A percentile compares a stretch with the other conserved stretches of the same genome.
phyloP scores from a whole-genome alignment of 2,329 filamentous ascomycete species.

The Colletotrichum chrysophilum region DNA sequence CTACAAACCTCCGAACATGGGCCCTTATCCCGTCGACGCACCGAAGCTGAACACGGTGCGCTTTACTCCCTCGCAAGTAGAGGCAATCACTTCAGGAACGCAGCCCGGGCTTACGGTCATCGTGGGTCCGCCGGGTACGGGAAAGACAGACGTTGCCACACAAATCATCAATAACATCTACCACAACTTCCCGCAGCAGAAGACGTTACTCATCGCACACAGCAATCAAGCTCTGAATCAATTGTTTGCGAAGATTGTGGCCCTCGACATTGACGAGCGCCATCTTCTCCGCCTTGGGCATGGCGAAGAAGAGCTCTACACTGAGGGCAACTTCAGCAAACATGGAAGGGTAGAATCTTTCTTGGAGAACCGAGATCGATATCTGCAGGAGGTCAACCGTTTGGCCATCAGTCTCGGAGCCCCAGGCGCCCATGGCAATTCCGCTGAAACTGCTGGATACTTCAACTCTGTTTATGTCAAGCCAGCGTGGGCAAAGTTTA shows the following conservation, averaged over 20 bases:
- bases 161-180: conserved; percentile 99
- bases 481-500: conserved; percentile 88
- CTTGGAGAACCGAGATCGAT: conserved; percentile 81
- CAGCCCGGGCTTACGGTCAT: conserved; percentile 94
- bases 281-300: conserved; percentile 92
- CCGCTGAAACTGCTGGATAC: conserved; percentile 95
- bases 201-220: conserved; percentile 91
- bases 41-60: conserved; percentile 83
- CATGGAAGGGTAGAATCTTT: conserved; percentile 95
- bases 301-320: conserved; percentile 91
- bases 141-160: conserved; percentile 98
- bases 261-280: conserved; percentile 91
- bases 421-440: conserved; percentile 92
- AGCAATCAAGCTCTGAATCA: conserved; percentile 98
- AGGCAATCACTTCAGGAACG: conserved; percentile 91
- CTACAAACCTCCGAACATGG: conserved; percentile 86
- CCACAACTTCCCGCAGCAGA: conserved; percentile 93
- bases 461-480: conserved; percentile 92
- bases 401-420: conserved; percentile 85
- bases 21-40: conserved; percentile 85
- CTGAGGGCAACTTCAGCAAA: conserved; percentile 89
- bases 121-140: conserved; percentile 93
- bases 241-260: conserved; percentile 97
- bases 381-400: conserved; percentile 83
- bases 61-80: conserved; percentile 89